Conservation (phyloP, 306 rosid species). For the Glycine tomentella region DNA sequence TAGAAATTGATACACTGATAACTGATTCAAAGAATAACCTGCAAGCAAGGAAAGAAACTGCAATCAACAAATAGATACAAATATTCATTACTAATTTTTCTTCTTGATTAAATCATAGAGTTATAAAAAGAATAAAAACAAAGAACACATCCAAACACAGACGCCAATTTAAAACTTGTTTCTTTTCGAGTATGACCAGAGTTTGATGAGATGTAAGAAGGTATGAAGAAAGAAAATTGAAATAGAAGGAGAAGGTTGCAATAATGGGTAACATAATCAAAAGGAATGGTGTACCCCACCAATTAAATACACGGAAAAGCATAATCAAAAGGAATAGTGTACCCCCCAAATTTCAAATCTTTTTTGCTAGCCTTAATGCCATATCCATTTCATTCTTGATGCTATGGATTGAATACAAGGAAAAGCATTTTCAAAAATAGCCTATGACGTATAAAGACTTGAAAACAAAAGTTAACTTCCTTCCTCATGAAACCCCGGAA, state of each 20-base stretch:
- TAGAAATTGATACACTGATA: slow-evolving; percentile 22
- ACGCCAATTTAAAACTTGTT: slow-evolving; percentile 6
- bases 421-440: too few relatives aligned
- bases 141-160: slow-evolving; percentile 14
- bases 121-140: slow-evolving; percentile 18
- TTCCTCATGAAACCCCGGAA: too few relatives aligned
- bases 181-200: slow-evolving; percentile 5
- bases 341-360: too few relatives aligned
- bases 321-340: too few relatives aligned
- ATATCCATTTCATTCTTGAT: too few relatives aligned
- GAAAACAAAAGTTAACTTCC: too few relatives aligned
- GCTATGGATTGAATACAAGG: too few relatives aligned
- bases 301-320: too few relatives aligned
- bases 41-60: slow-evolving; percentile 29
- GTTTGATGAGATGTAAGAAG: slow-evolving; percentile 7
- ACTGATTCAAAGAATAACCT: slow-evolving; percentile 41
- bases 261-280: slow-evolving; percentile 4
- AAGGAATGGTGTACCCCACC: not conserved
- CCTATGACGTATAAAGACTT: too few relatives aligned
- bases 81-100: not conserved
- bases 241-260: not conserved
- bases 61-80: slow-evolving; percentile 24
- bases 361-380: too few relatives aligned
- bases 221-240: not conserved
- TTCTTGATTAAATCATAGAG: slow-evolving; percentile 18